Percentiles rank a stretch among this genome's conserved stretches.
Conservation (phyloP, 2,329 filamentous ascomycete species). For the Aureobasidium sp. region DNA sequence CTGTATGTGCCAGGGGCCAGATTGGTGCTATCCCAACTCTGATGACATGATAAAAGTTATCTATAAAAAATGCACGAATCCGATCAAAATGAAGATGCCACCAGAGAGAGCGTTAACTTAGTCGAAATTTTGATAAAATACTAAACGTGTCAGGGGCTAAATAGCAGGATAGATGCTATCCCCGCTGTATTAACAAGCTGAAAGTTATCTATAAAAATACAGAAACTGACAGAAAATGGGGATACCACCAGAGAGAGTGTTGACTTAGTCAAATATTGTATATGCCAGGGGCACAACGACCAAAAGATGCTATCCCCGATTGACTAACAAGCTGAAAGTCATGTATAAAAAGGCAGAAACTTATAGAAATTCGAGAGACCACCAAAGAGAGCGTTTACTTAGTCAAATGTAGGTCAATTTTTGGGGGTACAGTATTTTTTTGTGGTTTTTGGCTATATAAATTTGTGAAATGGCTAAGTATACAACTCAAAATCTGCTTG, state of each 20-base stretch:
- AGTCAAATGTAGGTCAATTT: background rate
- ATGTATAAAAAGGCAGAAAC: background rate
- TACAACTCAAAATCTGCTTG: background rate
- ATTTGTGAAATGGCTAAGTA: background rate
- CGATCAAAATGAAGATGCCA: background rate
- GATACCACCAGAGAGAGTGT: background rate
- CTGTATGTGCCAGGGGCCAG: too few species aligned
- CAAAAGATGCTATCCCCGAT: background rate
- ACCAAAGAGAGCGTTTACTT: background rate
- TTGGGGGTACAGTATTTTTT: constrained; percentile 8
- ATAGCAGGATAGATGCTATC: background rate
- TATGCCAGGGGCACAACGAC: too few species aligned
- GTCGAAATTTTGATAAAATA: background rate
- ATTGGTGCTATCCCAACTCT: background rate
- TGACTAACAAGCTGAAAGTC: background rate
- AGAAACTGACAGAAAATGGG: background rate
- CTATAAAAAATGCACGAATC: background rate
- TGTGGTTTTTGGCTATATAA: background rate
- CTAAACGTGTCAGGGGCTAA: background rate
- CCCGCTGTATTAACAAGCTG: background rate
- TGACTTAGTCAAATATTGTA: background rate
- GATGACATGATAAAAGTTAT: background rate
- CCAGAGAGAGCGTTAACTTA: background rate
- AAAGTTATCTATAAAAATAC: background rate
- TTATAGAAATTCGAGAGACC: background rate